Base-by-base conservation (phyloP, 345 rosid genomes). In the Gossypium raimondii region DNA sequence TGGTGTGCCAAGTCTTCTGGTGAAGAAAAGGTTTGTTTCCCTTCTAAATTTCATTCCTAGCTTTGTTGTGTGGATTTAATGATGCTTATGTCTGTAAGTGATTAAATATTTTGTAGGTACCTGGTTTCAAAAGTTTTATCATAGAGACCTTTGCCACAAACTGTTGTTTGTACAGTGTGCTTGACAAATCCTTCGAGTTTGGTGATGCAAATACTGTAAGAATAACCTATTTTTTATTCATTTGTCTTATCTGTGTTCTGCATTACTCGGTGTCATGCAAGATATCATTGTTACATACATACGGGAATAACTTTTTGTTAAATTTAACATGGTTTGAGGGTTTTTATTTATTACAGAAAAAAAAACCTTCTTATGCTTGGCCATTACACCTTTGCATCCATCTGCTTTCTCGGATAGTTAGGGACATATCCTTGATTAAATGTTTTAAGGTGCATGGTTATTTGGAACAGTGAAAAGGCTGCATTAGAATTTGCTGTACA, bases 131-230 rank as follows among this genome's bases (percentile, higher is more conserved):
- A 75, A 90, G 83, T 62, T 93, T 87, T 74, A 83, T 90, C 63
- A 89, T 90, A 6, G 96, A 93, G 78, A 66, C 62, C 63, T 95
- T 91, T 81, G 93, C 91, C 22, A 85, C 83, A 58, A 88, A 91
- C 69, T 95, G 99, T 73, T 95, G 99, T 81, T 78, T 93, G 80
- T 81, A 87, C 76, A 93, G 98, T 43, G 92, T 89, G 59, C 98
- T 93, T 34, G 92, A 95, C 78, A 91, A 84, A 81, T 95, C 99
- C 67, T 93, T 95, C 2, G 96, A 93, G 73, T 93, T 95, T 79
- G 80, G 74, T 58, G 98, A 95, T 80, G 96, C 97, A 71, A 95
- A 88, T 82, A 90, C 99, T 48, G 96, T 91, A 87, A 90, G 96
- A 56, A 73, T 27, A 57, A 7, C 16, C 8, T 66, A 47, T 22